Evolutionary conservation across 192 early-diverging fungal genomes (phyloP), one percentile per base, ranked within the genome.

Genomic region (Podila verticillata): DNA sequence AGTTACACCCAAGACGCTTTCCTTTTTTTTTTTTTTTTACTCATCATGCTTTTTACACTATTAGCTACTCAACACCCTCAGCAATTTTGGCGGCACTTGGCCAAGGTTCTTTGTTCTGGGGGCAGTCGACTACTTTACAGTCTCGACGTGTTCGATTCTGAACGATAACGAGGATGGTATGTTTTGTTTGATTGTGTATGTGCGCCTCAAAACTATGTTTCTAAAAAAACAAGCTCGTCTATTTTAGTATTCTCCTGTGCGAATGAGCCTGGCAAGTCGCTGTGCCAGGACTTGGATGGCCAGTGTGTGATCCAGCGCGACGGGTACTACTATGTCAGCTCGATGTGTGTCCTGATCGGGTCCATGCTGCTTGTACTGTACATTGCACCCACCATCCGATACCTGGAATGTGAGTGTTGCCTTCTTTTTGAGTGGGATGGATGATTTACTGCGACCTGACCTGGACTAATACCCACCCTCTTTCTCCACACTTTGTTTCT

Each of bases 31-130:
- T n/a, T n/a, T n/a, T n/a, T n/a, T 54, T 5, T 54, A 24, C 5
- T 26, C 51, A 54, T 54, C 51, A 44, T 44, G 1, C 39, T 17
- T 54, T 26, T 26, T 10, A 48, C 48, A 4, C 22, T 24, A 8
- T 47, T 71, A 90, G 71, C 87, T 96, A 59, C 83, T 99, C 32
- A 97, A 98, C 71, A 99, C 98, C 5, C 75, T 98, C 61, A 94
- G 92, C 70, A 99, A 99, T 77, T 94, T 99, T 78, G 98, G 97
- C 56, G 98, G 98, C 32, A 99, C 97, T 7, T 98, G 96, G 98
- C 95, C 96, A 3, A 89, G 93, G 30, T 96, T 93, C 86, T 96
- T 98, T 88, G 91, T 99, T 7, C 88, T 99, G 62, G 86, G 93
- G 68, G 90, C 95, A 2, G 96, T 99, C 5, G 97, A 99, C 82